Evolutionary conservation across 1,284 basidiomycete genomes (phyloP).

Genomic region (Clitocybe nebularis): DNA sequence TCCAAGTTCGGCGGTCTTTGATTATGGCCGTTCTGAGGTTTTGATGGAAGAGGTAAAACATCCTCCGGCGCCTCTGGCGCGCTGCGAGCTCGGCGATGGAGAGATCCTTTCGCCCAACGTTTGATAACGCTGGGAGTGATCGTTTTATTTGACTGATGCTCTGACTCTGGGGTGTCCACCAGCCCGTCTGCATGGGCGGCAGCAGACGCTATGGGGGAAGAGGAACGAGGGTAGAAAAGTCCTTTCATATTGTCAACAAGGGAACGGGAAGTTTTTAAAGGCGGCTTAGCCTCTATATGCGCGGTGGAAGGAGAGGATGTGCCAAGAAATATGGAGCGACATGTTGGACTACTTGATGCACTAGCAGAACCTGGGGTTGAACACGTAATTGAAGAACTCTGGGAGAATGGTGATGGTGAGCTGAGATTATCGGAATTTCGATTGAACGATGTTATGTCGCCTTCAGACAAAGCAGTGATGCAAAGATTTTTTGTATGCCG

Average conservation of each 20-base stretch:
- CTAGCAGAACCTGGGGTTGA: constrained; percentile 34
- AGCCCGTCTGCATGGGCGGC: no score
- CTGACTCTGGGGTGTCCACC: constrained; percentile 20
- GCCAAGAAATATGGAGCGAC: constrained; percentile 22
- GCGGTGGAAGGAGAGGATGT: constrained; percentile 13
- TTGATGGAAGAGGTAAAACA: constrained; percentile 13
- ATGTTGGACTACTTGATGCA: constrained; percentile 27
- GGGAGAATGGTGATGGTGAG: constrained; percentile 45
- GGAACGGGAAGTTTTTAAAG: constrained; percentile 22
- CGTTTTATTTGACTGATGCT: constrained; percentile 23
- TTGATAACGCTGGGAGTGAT: constrained; percentile 33
- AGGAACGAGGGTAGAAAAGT: constrained; percentile 20
- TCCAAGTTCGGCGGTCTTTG: constrained; percentile 10
- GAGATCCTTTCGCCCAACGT: constrained; percentile 44
- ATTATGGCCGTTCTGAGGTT: constrained; percentile 11
- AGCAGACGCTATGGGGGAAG: constrained; percentile 22
- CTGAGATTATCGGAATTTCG: constrained; percentile 9
- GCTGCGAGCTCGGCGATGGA: constrained; percentile 45
- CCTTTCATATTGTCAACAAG: constrained; percentile 21
- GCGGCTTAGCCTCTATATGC: constrained; percentile 12
- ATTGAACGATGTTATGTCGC: constrained; percentile 12
- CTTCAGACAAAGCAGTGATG: constrained; percentile 31
- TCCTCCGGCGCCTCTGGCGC: constrained; percentile 37
- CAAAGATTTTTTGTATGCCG: constrained; percentile 44
- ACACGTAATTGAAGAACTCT: constrained; percentile 41